Conservation (phyloP, 257 asterid genomes). For the Solanum boliviense region DNA sequence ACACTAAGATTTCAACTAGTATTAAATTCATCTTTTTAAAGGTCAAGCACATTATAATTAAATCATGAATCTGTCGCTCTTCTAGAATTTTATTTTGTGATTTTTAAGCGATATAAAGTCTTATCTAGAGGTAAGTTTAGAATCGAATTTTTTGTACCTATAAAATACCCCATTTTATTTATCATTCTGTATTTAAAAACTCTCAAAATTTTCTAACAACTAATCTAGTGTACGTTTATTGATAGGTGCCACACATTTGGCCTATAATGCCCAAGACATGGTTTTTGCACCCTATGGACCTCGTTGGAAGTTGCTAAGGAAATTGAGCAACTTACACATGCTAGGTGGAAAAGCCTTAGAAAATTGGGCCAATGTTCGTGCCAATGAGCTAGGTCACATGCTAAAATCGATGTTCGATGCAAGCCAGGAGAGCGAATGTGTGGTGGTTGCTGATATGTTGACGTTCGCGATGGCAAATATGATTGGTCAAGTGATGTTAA, state of each 20-base stretch:
- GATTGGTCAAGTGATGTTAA: slow-evolving; percentile 38
- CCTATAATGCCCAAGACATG: slow-evolving; percentile 32
- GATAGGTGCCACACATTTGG: slow-evolving; percentile 14
- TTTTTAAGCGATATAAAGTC: background rate
- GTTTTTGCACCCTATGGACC: slow-evolving; percentile 42
- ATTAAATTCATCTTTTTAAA: background rate
- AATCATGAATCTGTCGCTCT: background rate
- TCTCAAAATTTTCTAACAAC: background rate
- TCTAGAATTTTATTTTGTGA: background rate
- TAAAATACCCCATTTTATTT: background rate
- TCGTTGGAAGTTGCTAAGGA: slow-evolving; percentile 35
- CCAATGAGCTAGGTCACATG: slow-evolving; percentile 28
- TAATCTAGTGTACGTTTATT: background rate
- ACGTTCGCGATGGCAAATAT: slow-evolving; percentile 36
- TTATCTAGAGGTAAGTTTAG: background rate
- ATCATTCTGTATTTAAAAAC: background rate
- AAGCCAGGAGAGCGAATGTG: slow-evolving; percentile 8
- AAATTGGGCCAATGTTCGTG: slow-evolving; percentile 23
- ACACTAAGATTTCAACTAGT: background rate
- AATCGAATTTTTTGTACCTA: background rate
- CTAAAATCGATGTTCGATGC: slow-evolving; percentile 18
- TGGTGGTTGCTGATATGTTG: slow-evolving; percentile 29
- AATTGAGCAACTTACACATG: slow-evolving; percentile 36
- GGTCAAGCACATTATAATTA: background rate
- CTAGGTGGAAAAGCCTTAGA: slow-evolving; percentile 27